A percentile compares a stretch with the other conserved stretches of the same genome.
phyloP scores from a whole-genome alignment of 2,329 filamentous ascomycete species.

The Monosporascus sp. region DNA sequence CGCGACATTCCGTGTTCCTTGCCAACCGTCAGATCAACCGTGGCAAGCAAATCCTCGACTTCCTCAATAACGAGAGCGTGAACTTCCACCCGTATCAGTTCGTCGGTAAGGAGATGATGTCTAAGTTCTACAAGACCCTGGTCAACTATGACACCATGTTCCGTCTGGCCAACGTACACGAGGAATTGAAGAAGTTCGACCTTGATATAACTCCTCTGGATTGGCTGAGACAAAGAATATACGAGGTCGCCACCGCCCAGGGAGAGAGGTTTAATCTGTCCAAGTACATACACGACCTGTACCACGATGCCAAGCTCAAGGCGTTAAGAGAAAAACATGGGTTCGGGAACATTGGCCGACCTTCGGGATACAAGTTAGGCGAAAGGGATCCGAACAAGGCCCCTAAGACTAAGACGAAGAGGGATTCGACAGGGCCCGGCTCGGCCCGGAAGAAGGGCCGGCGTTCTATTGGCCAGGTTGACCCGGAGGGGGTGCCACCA shows the following conservation, averaged over 20 bases:
- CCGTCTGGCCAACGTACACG: constrained; percentile 48
- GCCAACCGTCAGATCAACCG: constrained; percentile 53
- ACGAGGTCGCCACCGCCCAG: constrained; percentile 40
- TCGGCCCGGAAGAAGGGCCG: constrained; percentile 19
- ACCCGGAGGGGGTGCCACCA: constrained; percentile 18
- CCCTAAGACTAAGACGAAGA: constrained; percentile 24
- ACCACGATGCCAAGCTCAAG: constrained; percentile 49
- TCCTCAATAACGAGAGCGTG: constrained; percentile 42
- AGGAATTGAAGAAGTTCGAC: constrained; percentile 48
- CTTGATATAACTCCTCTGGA: constrained; percentile 48
- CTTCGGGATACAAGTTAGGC: constrained; percentile 36
- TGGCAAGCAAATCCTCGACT: constrained; percentile 47
- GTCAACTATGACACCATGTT: constrained; percentile 53
- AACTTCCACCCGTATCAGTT: constrained; percentile 53
- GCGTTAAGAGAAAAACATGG: constrained; percentile 46
- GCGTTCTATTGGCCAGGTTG: constrained; percentile 26
- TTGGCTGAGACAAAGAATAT: constrained; percentile 53
- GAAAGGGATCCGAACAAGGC: constrained; percentile 32
- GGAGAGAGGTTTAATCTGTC: constrained; percentile 46
- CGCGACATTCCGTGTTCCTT: constrained; percentile 42
- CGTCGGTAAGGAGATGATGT: constrained; percentile 47
- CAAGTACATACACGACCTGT: constrained; percentile 48
- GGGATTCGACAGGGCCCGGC: constrained; percentile 13
- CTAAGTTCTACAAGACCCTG: constrained; percentile 31
- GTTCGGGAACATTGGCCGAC: constrained; percentile 53